Evolutionary conservation across 352 stramenopile species (phyloP), one percentile per base, ranked within the genome.

Genomic region (Thraustochytrium striatum): DNA sequence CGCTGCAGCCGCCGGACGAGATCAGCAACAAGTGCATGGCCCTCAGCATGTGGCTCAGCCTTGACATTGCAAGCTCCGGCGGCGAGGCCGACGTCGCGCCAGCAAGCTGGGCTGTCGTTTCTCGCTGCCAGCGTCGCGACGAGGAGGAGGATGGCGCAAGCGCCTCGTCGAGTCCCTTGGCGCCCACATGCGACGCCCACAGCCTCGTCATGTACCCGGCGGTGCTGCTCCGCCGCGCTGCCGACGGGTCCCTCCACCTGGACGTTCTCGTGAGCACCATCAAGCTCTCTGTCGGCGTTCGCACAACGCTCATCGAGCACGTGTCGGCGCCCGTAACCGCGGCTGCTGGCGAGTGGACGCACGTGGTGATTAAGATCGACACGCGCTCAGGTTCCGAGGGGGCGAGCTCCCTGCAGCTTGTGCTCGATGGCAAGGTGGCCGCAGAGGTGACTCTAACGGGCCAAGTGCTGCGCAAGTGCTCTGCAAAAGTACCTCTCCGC

Each of bases 391-490:
- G n/a, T 25, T 38, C 25, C 30, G n/a, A 79, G 1, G 69, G 53
- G n/a, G 32, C 44, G 32, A 35, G 50, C 33, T 61, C 0, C 32
- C 25, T 52, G 47, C 38, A 28, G 32, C n/a, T 79, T 5, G 30
- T 69, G 30, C 3, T 79, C 30, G 25, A 65, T 21, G 35, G 69
- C 30, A 52, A n/a, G n/a, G 25, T 53, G 13, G 50, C 21, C 9
- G 38, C 30, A 25, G 3, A 9, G 3, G n/a, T 21, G 1, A 21
- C 39, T 11, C 39, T 79, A 19, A 16, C 21, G 7, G 69, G 69
- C 19, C 69, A 79, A 52, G 69, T 79, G 9, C 30, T 79, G 28
- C 69, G 69, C 50, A 79, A 79, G 33, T 41, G 35, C 11, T 79
- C 69, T 7, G 72, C 50, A 35, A 28, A 62, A 13, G 35, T 38